Percentiles rank a stretch among this genome's conserved stretches.
Evolutionary conservation across 177 flowering plant genomes (phyloP).

Genomic region (Vitis hybrid): DNA sequence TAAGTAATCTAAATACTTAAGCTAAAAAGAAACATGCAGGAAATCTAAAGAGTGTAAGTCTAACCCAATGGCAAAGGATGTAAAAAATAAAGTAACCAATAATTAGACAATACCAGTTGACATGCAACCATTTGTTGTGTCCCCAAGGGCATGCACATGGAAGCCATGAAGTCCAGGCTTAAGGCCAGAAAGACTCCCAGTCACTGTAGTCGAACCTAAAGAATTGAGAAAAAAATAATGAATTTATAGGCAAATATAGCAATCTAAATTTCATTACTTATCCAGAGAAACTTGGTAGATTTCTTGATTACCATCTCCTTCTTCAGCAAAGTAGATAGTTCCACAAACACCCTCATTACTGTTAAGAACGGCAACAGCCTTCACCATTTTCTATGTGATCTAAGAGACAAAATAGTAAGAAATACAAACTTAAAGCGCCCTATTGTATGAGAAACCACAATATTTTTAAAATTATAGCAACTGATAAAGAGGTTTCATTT

Average conservation of each 20-base stretch:
- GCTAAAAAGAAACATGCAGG: neutral
- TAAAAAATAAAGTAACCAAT: too few species aligned
- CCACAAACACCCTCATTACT: constrained; percentile 70
- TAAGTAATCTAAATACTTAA: too few species aligned
- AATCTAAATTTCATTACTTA: neutral
- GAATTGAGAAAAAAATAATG: neutral
- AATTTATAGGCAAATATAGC: neutral
- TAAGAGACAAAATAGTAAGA: constrained; percentile 12
- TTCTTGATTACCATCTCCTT: constrained; percentile 55
- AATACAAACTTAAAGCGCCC: neutral
- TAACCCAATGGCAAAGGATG: too few species aligned
- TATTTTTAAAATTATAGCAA: neutral
- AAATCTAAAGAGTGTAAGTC: too few species aligned
- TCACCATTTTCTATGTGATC: constrained; percentile 83
- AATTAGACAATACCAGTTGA: constrained; percentile 64
- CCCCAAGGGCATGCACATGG: constrained; percentile 96
- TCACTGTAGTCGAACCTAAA: constrained; percentile 76
- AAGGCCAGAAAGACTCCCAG: constrained; percentile 73
- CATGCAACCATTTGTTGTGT: constrained; percentile 95
- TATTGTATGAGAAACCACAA: neutral
- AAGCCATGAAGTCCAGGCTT: constrained; percentile 91
- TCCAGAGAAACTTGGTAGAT: neutral
- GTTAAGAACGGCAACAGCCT: constrained; percentile 87
- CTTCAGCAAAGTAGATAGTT: constrained; percentile 69
- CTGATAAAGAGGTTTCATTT: too few species aligned